Evolutionary conservation across 1,284 basidiomycete genomes (phyloP), one percentile per base, ranked within the genome.

Genomic region (Pisolithus thermaeus): DNA sequence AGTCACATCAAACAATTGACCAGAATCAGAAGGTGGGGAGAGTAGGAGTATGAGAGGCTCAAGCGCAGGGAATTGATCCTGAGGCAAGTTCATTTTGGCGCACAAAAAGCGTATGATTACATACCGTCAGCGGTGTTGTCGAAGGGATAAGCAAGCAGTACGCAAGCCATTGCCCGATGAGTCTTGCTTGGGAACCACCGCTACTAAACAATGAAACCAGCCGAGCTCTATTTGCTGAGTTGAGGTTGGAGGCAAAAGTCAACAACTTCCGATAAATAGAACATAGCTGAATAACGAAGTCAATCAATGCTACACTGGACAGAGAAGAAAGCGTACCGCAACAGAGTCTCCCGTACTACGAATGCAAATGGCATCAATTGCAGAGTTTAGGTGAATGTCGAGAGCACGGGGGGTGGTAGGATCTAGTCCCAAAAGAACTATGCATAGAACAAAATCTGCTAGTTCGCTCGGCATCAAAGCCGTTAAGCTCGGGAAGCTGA

Each of bases 401-500:
- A 82, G 65, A 12, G 77, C 73, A 2, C 63, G 57, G 2, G 73
- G 65, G 18, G 75, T 75, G 7, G 70, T 62, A 0, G 71, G 63
- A 58, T 88, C 86, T 55, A 85, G 73, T 3, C 72, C 81, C 22
- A 88, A 63, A 3, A 84, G 64, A 6, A 82, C 54, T 43, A 88
- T 58, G 1, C 71, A 63, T 41, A 80, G 57, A 7, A 83, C 58
- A n/a, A 80, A 61, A 50, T 79, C 72, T 3, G 78, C 71, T 3
- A 78, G 61, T n/a, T 82, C 79, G 16, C 68, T 60, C 7, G 53
- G 50, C 23, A 56, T 56, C n/a, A 76, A 59, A 35, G 65, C 64
- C 44, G 64, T 54, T 38, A 66, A 64, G 30, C 77, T 79, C 47
- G 6, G 39, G 54, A 11, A 28, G 12, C 5, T 5, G 36, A 52